Evolutionary conservation across 306 rosid species (phyloP).

Genomic region (Begonia loranthoides): DNA sequence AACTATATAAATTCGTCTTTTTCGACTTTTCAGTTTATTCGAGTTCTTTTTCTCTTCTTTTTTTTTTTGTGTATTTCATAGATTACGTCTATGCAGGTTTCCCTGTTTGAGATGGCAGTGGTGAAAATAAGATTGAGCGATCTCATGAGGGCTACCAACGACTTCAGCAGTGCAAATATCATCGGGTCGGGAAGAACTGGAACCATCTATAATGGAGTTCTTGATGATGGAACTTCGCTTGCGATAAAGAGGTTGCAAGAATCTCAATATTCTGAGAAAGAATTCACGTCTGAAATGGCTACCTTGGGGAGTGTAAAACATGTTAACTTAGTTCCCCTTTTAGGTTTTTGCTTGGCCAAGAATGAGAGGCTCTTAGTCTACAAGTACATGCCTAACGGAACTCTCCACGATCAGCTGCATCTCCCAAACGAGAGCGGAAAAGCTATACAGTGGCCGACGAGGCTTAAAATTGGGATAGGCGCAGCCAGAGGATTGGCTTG

Average conservation of each 20-base stretch:
- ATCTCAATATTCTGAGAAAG: slow-evolving; percentile 74
- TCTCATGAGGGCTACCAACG: slow-evolving; percentile 90
- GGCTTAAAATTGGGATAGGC: slow-evolving; percentile 80
- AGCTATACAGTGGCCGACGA: slow-evolving; percentile 52
- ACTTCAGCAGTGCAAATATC: slow-evolving; percentile 53
- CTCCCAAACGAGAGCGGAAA: slow-evolving; percentile 25
- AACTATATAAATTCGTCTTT: slow-evolving; percentile 15
- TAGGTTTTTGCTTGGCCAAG: slow-evolving; percentile 80
- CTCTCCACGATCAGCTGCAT: slow-evolving; percentile 64
- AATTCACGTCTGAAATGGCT: slow-evolving; percentile 72
- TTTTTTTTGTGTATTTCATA: background rate
- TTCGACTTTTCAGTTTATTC: background rate
- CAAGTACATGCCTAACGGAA: slow-evolving; percentile 64
- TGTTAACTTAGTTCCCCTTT: slow-evolving; percentile 76
- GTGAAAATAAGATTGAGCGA: slow-evolving; percentile 79
- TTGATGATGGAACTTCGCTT: slow-evolving; percentile 56
- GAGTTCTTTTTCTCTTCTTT: background rate
- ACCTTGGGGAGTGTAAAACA: slow-evolving; percentile 61
- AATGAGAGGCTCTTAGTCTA: slow-evolving; percentile 81
- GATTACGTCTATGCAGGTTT: slow-evolving; percentile 32
- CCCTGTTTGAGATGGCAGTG: slow-evolving; percentile 70
- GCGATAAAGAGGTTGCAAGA: slow-evolving; percentile 94
- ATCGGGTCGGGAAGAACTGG: slow-evolving; percentile 87
- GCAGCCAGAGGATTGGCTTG: slow-evolving; percentile 94
- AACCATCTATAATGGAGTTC: slow-evolving; percentile 62